Evolutionary conservation across 768 basidiomycete genomes (phyloP).

Genomic region (Termitomyces heimii): DNA sequence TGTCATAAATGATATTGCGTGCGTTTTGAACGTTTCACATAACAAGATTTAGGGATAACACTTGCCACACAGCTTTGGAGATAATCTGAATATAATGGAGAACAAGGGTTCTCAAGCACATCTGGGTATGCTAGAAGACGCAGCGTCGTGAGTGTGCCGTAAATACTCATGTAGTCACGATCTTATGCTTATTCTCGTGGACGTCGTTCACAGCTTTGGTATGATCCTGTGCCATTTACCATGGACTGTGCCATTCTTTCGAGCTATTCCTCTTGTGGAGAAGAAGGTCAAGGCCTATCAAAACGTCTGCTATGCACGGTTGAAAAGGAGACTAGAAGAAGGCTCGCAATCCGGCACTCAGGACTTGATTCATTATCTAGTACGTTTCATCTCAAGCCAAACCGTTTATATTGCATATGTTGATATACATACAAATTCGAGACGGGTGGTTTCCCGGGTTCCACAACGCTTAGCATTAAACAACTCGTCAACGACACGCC

Average conservation of each 20-base stretch:
- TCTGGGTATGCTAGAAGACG: constrained; percentile 1
- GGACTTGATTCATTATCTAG: constrained; percentile 17
- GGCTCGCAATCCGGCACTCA: constrained; percentile 11
- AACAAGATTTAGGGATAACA: background rate
- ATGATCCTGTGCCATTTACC: background rate
- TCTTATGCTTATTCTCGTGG: background rate
- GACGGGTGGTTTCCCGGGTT: background rate
- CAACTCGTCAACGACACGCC: constrained; percentile 16
- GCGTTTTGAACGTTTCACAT: constrained; percentile 4
- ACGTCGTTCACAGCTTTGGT: background rate
- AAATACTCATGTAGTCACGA: background rate
- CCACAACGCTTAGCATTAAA: background rate
- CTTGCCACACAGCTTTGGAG: constrained; percentile 22
- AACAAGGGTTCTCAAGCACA: background rate
- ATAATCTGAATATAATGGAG: constrained; percentile 12
- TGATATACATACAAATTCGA: background rate
- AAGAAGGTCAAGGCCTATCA: constrained; percentile 9
- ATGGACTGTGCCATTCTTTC: constrained; percentile 9
- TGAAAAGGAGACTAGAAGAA: constrained; percentile 52
- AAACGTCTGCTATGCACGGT: constrained; percentile 45
- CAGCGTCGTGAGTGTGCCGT: background rate
- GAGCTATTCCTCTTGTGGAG: constrained; percentile 5
- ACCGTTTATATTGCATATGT: no score
- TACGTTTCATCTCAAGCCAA: background rate
- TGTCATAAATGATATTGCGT: constrained; percentile 35